Percentiles rank a stretch among this genome's conserved stretches.
Evolutionary conservation across 768 basidiomycete genomes (phyloP).

Genomic region (Psilocybe cyanescens): DNA sequence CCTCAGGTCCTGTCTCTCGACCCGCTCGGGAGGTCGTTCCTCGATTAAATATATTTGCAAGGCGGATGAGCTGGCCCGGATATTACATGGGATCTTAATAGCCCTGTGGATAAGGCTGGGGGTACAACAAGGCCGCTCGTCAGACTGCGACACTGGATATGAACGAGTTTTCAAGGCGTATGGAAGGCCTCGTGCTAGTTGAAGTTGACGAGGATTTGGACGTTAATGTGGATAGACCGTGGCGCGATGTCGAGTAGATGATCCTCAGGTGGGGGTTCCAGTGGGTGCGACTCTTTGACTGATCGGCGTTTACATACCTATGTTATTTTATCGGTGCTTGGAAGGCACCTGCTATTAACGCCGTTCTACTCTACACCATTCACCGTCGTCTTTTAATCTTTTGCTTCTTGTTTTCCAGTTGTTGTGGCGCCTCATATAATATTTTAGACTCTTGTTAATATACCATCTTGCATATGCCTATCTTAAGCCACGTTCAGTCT

Average conservation of each 20-base stretch:
- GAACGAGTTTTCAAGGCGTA: slow-evolving; percentile 43
- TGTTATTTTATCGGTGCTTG: neutral
- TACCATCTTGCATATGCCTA: neutral
- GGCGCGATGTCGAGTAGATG: slow-evolving; percentile 43
- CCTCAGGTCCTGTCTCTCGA: slow-evolving; percentile 62
- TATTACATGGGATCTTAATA: slow-evolving; percentile 53
- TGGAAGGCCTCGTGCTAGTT: slow-evolving; percentile 33
- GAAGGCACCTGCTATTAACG: too few relatives aligned
- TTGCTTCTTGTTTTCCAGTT: too few relatives aligned
- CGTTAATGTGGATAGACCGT: slow-evolving; percentile 42
- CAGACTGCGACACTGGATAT: slow-evolving; percentile 39
- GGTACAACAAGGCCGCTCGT: slow-evolving; percentile 41
- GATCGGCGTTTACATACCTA: neutral
- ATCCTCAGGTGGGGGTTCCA: neutral
- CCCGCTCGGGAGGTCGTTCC: slow-evolving; percentile 63
- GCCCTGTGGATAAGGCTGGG: slow-evolving; percentile 39
- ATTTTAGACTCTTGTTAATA: neutral
- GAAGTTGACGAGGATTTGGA: slow-evolving; percentile 34
- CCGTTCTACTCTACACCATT: too few relatives aligned
- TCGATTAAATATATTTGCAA: slow-evolving; percentile 57
- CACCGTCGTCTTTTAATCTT: too few relatives aligned
- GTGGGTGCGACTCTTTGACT: neutral
- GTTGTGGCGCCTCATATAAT: too few relatives aligned
- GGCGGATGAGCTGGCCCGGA: slow-evolving; percentile 58
- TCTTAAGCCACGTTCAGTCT: neutral